phyloP scores from a whole-genome alignment of 192 early-diverging fungal genomes.

The Umbelopsis sp. region DNA sequence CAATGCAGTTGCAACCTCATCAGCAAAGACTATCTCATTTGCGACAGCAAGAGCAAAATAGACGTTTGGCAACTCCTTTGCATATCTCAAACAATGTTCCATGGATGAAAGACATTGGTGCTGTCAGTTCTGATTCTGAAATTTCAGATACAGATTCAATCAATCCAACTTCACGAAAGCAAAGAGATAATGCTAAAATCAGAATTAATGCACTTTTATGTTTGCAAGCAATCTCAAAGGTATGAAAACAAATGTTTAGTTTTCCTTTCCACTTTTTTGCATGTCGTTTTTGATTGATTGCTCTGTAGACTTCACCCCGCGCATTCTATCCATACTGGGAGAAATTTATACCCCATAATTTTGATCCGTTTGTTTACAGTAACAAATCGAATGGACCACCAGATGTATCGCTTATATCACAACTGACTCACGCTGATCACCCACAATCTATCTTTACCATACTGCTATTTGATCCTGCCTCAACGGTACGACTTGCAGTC shows the following conservation, averaged over 20 bases:
- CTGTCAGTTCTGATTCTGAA: constrained; percentile 57
- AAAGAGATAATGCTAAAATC: constrained; percentile 52
- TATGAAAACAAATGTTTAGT: constrained; percentile 3
- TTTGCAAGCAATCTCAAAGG: constrained; percentile 50
- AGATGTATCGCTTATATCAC: constrained; percentile 7
- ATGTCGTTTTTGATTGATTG: background rate
- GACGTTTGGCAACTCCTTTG: background rate
- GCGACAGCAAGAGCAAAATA: constrained; percentile 9
- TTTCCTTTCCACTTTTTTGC: background rate
- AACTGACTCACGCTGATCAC: constrained; percentile 29
- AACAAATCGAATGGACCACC: constrained; percentile 19
- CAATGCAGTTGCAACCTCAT: constrained; percentile 3
- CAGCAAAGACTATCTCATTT: constrained; percentile 13
- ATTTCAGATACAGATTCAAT: constrained; percentile 48
- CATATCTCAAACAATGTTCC: background rate
- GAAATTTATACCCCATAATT: constrained; percentile 50
- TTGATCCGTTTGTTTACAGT: constrained; percentile 26
- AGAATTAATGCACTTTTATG: constrained; percentile 57
- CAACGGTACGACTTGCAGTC: constrained; percentile 47
- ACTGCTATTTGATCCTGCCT: constrained; percentile 49
- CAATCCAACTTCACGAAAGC: constrained; percentile 19
- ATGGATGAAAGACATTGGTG: background rate
- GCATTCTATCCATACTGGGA: constrained; percentile 59
- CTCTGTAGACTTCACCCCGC: constrained; percentile 40
- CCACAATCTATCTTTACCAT: constrained; percentile 50